phyloP scores from a whole-genome alignment of 805 yeast genomes.

The Metschnikowia hibisci region DNA sequence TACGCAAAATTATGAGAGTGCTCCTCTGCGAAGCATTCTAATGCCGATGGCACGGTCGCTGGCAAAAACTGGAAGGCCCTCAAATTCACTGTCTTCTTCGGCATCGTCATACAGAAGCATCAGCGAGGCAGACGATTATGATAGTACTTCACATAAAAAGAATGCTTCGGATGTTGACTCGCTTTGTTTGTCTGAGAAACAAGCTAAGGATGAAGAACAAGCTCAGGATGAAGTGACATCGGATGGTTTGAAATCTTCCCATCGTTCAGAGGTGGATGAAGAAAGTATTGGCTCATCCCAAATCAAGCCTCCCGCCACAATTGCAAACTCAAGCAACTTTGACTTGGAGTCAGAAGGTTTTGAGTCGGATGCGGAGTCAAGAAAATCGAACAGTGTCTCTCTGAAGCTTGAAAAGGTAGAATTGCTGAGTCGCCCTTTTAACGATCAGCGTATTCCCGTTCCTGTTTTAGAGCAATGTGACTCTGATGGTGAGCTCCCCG shows the following conservation, averaged over 20 bases:
- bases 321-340: neutral
- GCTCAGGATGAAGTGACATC: neutral
- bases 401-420: neutral
- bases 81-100: slow-evolving; percentile 1
- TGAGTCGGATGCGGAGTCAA: neutral
- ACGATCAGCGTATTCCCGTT: neutral
- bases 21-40: neutral
- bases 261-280: neutral
- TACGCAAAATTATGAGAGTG: neutral
- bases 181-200: neutral
- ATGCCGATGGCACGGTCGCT: neutral
- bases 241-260: no score
- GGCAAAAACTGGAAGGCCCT: slow-evolving; percentile 1
- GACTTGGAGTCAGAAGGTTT: neutral
- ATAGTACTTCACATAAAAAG: neutral
- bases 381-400: neutral
- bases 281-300: neutral
- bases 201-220: neutral
- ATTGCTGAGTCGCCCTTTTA: neutral
- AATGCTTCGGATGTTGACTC: neutral
- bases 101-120: slow-evolving; percentile 2
- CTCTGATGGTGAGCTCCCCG: neutral
- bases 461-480: neutral
- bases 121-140: slow-evolving; percentile 1
- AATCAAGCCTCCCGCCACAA: neutral